Evolutionary conservation across 2,329 filamentous ascomycete species (phyloP).

Genomic region (Shiraia bambusicola): DNA sequence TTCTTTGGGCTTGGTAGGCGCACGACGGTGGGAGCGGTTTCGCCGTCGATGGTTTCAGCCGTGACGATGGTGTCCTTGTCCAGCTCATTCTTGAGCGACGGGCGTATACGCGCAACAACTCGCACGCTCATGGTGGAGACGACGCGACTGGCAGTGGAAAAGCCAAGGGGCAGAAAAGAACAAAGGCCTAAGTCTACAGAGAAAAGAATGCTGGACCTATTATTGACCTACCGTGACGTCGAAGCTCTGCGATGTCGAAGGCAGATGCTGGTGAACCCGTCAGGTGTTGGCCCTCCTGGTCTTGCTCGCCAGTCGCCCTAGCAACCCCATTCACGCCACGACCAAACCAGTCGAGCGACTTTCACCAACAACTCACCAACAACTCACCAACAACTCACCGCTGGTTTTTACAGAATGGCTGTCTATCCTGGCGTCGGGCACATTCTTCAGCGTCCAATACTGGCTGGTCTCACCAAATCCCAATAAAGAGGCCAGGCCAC

Average conservation of each 20-base stretch:
- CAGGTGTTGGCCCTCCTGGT: slow-evolving; percentile 30
- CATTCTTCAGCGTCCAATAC: no score
- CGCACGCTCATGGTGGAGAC: slow-evolving; percentile 61
- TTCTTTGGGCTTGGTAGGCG: slow-evolving; percentile 95
- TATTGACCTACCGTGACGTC: slow-evolving; percentile 30
- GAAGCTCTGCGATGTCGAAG: slow-evolving; percentile 25
- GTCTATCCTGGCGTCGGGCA: no score
- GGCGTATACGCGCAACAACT: slow-evolving; percentile 88
- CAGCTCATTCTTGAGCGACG: slow-evolving; percentile 79
- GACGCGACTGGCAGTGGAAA: slow-evolving; percentile 10
- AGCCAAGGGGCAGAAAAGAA: slow-evolving; percentile 13
- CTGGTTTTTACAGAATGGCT: no score
- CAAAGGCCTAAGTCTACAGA: slow-evolving; percentile 28
- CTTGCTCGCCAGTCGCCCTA: slow-evolving; percentile 21
- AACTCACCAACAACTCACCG: no score
- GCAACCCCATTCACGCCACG: slow-evolving; percentile 18
- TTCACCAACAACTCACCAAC: not conserved
- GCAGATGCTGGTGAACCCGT: slow-evolving; percentile 19
- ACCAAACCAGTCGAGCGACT: slow-evolving; percentile 7
- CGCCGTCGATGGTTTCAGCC: slow-evolving; percentile 50
- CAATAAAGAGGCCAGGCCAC: no score
- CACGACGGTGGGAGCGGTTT: slow-evolving; percentile 61
- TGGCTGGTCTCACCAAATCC: no score
- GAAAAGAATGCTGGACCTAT: slow-evolving; percentile 31
- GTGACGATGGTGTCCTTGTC: slow-evolving; percentile 86